phyloP scores from a whole-genome alignment of 169 alveolate species.

The Plasmodium berghei region DNA sequence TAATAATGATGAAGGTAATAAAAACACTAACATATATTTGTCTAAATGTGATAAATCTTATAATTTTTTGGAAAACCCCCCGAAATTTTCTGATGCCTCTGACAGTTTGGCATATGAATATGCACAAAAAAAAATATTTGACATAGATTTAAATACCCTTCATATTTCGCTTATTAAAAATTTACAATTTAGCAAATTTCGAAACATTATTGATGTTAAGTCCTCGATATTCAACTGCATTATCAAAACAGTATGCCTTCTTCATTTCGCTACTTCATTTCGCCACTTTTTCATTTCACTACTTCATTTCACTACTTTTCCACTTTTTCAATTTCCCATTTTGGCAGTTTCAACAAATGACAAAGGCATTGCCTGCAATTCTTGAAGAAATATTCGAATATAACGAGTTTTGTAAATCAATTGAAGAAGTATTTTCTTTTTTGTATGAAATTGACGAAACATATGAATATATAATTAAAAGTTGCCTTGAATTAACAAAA shows the following conservation, averaged over 20 bases:
- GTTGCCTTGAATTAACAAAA: neutral
- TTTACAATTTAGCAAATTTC: slow-evolving; percentile 7
- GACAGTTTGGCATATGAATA: neutral
- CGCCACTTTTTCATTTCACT: neutral
- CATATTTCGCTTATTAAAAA: slow-evolving; percentile 18
- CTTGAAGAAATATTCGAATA: slow-evolving; percentile 27
- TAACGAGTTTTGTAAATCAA: slow-evolving; percentile 37
- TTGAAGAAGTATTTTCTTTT: slow-evolving; percentile 22
- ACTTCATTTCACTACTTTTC: neutral
- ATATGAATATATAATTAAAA: slow-evolving; percentile 5
- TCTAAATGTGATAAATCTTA: slow-evolving; percentile 11
- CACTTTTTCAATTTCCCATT: neutral
- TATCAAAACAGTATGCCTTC: slow-evolving; percentile 22
- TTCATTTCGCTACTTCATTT: too few species aligned
- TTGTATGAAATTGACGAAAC: slow-evolving; percentile 20
- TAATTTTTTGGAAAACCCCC: slow-evolving; percentile 30
- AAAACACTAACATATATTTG: slow-evolving; percentile 15
- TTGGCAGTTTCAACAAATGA: slow-evolving; percentile 29
- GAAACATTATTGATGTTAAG: slow-evolving; percentile 6
- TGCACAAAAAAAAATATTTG: neutral
- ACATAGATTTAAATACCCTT: neutral
- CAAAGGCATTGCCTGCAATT: slow-evolving; percentile 9
- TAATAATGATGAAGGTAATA: neutral
- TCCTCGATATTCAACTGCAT: slow-evolving; percentile 1
- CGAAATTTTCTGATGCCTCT: neutral